Conservation (phyloP, 2,329 filamentous ascomycete species). For the Pyricularia grisea region DNA sequence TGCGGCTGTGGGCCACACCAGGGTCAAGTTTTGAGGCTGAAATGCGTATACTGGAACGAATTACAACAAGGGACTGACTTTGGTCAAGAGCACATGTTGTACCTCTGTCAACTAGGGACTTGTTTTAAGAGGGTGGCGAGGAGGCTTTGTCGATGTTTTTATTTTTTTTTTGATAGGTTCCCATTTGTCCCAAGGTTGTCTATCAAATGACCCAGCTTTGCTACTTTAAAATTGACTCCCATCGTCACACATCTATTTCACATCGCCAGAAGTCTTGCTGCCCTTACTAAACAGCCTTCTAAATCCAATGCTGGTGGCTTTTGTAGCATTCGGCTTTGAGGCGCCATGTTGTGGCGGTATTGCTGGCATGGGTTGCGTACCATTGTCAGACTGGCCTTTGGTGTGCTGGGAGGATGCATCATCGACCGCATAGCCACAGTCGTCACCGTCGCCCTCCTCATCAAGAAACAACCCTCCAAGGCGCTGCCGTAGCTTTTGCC, state of each 20-base stretch:
- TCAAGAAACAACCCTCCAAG: constrained; percentile 4
- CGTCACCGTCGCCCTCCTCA: background rate
- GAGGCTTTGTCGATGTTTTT: background rate
- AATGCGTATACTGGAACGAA: constrained; percentile 9
- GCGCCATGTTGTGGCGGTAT: background rate
- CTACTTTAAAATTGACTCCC: background rate
- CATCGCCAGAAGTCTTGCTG: background rate
- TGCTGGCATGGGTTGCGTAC: background rate
- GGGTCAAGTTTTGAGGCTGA: constrained; percentile 21
- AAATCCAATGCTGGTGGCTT: background rate
- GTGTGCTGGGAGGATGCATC: background rate
- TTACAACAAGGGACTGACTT: constrained; percentile 1
- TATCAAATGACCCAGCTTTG: background rate
- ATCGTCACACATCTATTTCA: background rate
- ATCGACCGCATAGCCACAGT: background rate
- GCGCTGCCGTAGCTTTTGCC: constrained; percentile 8
- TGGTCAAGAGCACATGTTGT: background rate
- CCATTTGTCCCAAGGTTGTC: background rate
- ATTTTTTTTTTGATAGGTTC: no score
- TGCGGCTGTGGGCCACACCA: constrained; percentile 21
- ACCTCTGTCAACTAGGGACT: background rate
- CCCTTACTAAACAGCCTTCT: background rate
- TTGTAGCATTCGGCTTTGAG: background rate
- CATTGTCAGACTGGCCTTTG: background rate
- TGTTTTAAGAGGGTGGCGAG: background rate